A percentile compares a stretch with the other conserved stretches of the same genome.
Conservation (phyloP, 805 yeast genomes). For the Saturnispora diversa region DNA sequence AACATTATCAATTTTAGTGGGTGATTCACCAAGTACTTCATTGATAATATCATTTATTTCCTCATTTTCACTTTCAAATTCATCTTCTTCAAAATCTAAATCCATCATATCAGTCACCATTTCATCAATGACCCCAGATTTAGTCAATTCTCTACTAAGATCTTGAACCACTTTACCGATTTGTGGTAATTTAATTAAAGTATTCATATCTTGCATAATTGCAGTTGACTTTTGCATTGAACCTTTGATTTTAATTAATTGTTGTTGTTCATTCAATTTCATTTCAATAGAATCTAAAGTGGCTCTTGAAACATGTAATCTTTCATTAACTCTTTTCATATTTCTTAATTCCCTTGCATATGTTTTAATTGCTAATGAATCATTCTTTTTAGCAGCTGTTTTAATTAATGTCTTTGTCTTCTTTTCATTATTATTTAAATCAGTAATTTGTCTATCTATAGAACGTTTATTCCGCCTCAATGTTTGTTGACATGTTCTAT, state of each 20-base stretch:
- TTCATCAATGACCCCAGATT: conserved; percentile 81
- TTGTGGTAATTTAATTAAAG: conserved; percentile 69
- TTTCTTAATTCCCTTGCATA: conserved; percentile 78
- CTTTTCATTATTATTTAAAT: conserved; percentile 49
- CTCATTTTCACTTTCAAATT: conserved; percentile 53
- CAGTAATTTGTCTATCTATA: conserved; percentile 67
- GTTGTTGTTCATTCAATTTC: conserved; percentile 89
- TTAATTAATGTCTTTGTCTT: conserved; percentile 75
- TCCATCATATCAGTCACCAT: conserved; percentile 92
- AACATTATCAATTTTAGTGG: background rate
- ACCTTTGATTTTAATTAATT: conserved; percentile 72
- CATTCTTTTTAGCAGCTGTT: conserved; percentile 68
- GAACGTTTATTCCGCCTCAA: conserved; percentile 81
- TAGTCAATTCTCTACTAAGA: conserved; percentile 77
- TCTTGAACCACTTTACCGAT: conserved; percentile 77
- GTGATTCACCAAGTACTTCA: conserved; percentile 6
- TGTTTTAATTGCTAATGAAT: conserved; percentile 61
- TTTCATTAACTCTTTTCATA: conserved; percentile 62
- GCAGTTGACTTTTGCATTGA: conserved; percentile 71
- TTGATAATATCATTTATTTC: conserved; percentile 12
- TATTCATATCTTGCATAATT: conserved; percentile 84
- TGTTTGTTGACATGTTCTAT: conserved; percentile 67
- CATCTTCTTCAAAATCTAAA: conserved; percentile 53
- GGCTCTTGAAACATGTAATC: conserved; percentile 74
- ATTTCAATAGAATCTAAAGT: conserved; percentile 77